Evolutionary conservation across 2,329 filamentous ascomycete genomes (phyloP), one percentile per base, ranked within the genome.

Genomic region (Sclerotinia nivalis): DNA sequence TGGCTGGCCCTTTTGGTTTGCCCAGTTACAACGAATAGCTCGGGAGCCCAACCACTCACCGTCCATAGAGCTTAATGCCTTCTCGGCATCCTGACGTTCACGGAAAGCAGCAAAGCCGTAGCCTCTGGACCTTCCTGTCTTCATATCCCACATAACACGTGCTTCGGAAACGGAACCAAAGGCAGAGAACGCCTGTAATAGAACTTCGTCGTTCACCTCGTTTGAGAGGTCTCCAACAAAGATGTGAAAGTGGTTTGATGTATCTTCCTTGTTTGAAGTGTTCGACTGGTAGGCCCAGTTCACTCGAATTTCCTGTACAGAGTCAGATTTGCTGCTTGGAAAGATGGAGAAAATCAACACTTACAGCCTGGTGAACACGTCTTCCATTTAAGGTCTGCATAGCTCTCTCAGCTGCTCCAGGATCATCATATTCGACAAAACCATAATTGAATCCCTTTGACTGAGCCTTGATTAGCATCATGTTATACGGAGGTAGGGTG

Each of bases 61-160:
- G 78, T 99, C 96, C 96, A 99, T 99, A 73, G 93, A 93, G 83
- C 91, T 97, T 78, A 99, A 82, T 1, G 96, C 95, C 83, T 97
- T 97, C 81, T 99, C 96, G 40, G 96, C 96, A 78, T 99, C 96
- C 49, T 88, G 84, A 73, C 95, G 93, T 73, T 99, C 96, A 73
- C 95, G 92, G 87, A 97, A 99, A 64, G 96, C 96, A 75, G 98
- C 95, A 79, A 99, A 99, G 18, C 96, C 96, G 79, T 99, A 99
- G 71, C 96, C 96, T 79, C 96, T 92, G 75, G 96, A 98, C 73
- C 96, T 91, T 75, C 96, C 96, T 49, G 96, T 99, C 87, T 99
- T 99, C 96, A 99, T 99, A 81, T 99, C 96, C 96, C 96, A 99
- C 96, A 99, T 99, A 74, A 99, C 96, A 77, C 96, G 93, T 71